Evolutionary conservation across 352 stramenopile genomes (phyloP), one percentile per base, ranked within the genome.

Genomic region (Globisporangium yorkense): DNA sequence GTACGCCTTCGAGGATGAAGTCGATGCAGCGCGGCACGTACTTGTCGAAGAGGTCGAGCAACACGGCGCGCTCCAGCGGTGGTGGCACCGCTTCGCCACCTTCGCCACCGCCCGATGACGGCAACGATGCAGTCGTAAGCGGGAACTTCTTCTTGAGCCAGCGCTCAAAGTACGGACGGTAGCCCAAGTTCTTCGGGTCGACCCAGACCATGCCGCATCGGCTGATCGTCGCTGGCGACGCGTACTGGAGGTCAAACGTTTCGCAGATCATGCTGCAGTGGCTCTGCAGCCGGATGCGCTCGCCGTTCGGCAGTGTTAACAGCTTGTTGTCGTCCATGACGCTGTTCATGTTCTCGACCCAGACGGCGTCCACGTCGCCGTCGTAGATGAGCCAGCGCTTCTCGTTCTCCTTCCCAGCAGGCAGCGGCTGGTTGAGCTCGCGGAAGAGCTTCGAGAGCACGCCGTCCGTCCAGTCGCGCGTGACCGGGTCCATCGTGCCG

Each of bases 291-390:
- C 89, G 86, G 57, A 98, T 98, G 10, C 95, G 92, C 62, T 98
- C 94, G 20, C 95, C 95, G 62, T 98, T 98, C 3, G 94, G 94
- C 7, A 98, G 65, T 5, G 94, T 98, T 0, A 98, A 72, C 48
- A 98, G 63, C 59, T 97, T 97, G 75, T 98, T 98, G 63, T 98
- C 94, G 52, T 98, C 95, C 95, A 98, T 98, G 55, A 98, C 95
- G 24, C 87, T 97, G 75, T 98, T 98, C 94, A 98, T 98, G 62
- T 97, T 98, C 72, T 98, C 96, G 50, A 98, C 93, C 96, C 96
- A 98, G 20, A 98, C 83, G 0, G 96, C 92, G 66, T 98, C 96
- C 0, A 98, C 93, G 54, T 98, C 95, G 24, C 95, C 95, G 59
- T 98, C 94, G 68, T 96, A 98, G 40, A 98, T 89, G 35, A 98